Evolutionary conservation across 345 rosid species (phyloP), one percentile per base, ranked within the genome.

Genomic region (Adansonia digitata): DNA sequence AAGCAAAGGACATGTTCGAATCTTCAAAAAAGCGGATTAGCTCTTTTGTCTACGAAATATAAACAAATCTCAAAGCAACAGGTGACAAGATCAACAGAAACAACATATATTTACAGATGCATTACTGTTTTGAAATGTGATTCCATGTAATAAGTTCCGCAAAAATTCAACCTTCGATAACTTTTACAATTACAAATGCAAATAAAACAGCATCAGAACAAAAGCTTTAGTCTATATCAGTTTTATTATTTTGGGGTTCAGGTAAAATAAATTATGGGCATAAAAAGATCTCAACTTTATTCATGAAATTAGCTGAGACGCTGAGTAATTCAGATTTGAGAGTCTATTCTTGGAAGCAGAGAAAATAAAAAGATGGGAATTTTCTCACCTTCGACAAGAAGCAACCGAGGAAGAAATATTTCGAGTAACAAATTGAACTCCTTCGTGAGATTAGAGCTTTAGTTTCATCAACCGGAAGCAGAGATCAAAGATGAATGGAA

Each of bases 401-500:
- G 48, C 34, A 70, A 70, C 61, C 26, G 17, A 18, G 5, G 73
- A 70, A 29, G 51, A 40, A 66, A 66, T 7, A 0, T 10, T 40
- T 3, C 26, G 2, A 65, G 27, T 12, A 29, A 5, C 37, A 12
- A 26, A 8, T 5, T 6, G 22, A 8, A 15, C n/a, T 14, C 52
- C 18, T 24, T 26, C 12, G 55, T 27, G 8, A 17, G 72, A 29
- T 18, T n/a, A 29, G 8, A 18, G 43, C 20, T 34, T n/a, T 35
- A 0, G 18, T 71, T 52, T 34, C 18, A 52, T 29, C 20, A 31
- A 14, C 3, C 6, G 48, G 20, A 71, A 71, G 60, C 20, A 22
- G 74, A 71, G 48, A 53, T 71, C 45, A 35, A 31, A 70, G 74
- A 43, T 11, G 71, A 42, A 22, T 9, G 45, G 42, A 65, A 22